These are phyloP conservation scores for Lentinula detonsa DNA, from an alignment of 768 basidiomycete genomes.

Conservation along the genomic window DNA sequence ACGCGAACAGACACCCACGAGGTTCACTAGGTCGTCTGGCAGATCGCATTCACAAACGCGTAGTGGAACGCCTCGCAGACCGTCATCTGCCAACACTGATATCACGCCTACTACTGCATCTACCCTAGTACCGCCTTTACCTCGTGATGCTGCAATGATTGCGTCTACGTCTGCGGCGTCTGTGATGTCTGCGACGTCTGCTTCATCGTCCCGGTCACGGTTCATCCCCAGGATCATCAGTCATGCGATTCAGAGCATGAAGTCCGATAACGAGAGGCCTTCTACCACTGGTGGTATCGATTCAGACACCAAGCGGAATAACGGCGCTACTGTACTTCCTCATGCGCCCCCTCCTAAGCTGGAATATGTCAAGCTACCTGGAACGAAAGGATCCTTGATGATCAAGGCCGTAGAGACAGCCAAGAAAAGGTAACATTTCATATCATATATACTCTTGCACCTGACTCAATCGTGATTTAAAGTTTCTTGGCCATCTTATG, in stretches of 20 bases:
- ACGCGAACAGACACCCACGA: slow-evolving; percentile 14
- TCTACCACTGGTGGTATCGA: slow-evolving; percentile 31
- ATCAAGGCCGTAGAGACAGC: slow-evolving; percentile 87
- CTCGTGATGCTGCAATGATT: slow-evolving; percentile 10
- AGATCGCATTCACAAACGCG: slow-evolving; percentile 16
- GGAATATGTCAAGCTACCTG: slow-evolving; percentile 89
- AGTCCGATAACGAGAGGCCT: slow-evolving; percentile 48
- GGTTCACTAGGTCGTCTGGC: slow-evolving; percentile 32
- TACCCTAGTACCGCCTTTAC: slow-evolving; percentile 17
- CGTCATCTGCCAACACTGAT: slow-evolving; percentile 8
- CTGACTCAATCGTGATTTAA: slow-evolving; percentile 1
- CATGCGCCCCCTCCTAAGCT: slow-evolving; percentile 75
- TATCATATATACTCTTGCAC: neutral
- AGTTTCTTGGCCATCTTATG: slow-evolving; percentile 93
- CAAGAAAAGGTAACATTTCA: slow-evolving; percentile 66
- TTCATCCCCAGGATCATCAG: slow-evolving; percentile 70
- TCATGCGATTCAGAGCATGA: slow-evolving; percentile 53
- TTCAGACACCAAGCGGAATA: slow-evolving; percentile 30
- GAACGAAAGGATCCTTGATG: slow-evolving; percentile 79
- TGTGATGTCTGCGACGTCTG: slow-evolving; percentile 21
- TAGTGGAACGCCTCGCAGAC: neutral
- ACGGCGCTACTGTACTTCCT: slow-evolving; percentile 26
- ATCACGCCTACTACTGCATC: slow-evolving; percentile 16
- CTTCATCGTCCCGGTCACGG: slow-evolving; percentile 42
- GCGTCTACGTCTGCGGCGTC: slow-evolving; percentile 6